Evolutionary conservation across 2,329 filamentous ascomycete species (phyloP).

Genomic region (Ilyonectria sp.): DNA sequence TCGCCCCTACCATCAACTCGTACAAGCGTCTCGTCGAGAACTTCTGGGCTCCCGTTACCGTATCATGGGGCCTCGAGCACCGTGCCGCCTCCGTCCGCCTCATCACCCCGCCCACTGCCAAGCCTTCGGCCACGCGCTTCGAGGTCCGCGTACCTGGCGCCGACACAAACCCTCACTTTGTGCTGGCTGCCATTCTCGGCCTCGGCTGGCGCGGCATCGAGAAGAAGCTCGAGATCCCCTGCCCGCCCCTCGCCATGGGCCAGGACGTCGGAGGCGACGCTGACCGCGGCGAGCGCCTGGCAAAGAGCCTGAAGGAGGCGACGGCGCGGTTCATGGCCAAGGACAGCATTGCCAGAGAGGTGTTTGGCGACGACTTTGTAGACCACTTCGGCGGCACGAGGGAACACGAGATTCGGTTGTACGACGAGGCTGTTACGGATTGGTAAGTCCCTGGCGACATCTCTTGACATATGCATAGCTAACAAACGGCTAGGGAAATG

Average conservation of each 20-base stretch:
- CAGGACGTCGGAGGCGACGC: constrained; percentile 81
- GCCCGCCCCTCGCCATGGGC: constrained; percentile 87
- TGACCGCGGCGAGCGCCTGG: constrained; percentile 83
- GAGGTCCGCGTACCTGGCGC: constrained; percentile 96
- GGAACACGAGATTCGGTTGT: constrained; percentile 90
- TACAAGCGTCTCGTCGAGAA: constrained; percentile 99
- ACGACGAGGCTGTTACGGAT: constrained; percentile 97
- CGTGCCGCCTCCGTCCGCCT: constrained; percentile 91
- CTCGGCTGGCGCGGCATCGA: constrained; percentile 93
- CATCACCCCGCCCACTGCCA: constrained; percentile 89
- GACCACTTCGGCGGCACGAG: constrained; percentile 95
- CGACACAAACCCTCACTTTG: constrained; percentile 90
- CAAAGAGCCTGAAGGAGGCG: constrained; percentile 89
- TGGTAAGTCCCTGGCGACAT: constrained; percentile 74
- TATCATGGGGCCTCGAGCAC: constrained; percentile 97
- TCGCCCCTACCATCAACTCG: constrained; percentile 96
- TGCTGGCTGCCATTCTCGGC: constrained; percentile 88
- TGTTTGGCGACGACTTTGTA: constrained; percentile 95
- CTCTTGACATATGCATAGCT: constrained; percentile 1
- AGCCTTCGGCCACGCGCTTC: constrained; percentile 88
- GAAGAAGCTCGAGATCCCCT: constrained; percentile 87
- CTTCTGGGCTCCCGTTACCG: constrained; percentile 98
- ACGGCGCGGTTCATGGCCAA: constrained; percentile 82
- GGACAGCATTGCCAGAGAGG: constrained; percentile 90
- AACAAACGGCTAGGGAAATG: constrained; percentile 73